Evolutionary conservation across 2,329 filamentous ascomycete species (phyloP).

Genomic region (Dothidotthia symphoricarpi): DNA sequence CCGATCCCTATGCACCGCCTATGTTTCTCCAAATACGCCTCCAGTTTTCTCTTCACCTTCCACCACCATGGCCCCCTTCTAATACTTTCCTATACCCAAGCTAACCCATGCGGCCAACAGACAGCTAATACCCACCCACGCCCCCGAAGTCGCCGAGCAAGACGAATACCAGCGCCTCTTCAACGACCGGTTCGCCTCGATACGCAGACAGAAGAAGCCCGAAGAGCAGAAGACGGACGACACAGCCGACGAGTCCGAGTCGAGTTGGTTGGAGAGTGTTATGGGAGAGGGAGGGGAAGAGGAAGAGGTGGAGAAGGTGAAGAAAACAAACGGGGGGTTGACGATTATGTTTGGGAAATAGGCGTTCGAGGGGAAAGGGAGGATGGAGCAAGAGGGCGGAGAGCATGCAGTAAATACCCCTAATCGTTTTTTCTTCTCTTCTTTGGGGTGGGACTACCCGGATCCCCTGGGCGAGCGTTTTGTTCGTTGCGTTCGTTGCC

Average conservation of each 20-base stretch:
- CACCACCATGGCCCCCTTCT: too few relatives aligned
- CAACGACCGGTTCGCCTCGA: slow-evolving; percentile 43
- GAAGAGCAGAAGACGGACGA: slow-evolving; percentile 19
- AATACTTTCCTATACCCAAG: too few relatives aligned
- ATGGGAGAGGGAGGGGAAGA: slow-evolving; percentile 24
- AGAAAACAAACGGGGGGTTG: slow-evolving; percentile 34
- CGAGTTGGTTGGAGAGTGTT: slow-evolving; percentile 35
- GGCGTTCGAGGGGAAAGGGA: neutral
- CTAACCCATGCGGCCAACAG: neutral
- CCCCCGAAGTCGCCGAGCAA: slow-evolving; percentile 31
- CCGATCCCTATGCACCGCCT: too few relatives aligned
- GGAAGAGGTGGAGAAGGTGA: slow-evolving; percentile 30
- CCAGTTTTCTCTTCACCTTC: too few relatives aligned
- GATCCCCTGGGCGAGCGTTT: too few relatives aligned
- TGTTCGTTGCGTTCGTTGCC: too few relatives aligned
- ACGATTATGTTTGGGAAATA: slow-evolving; percentile 40
- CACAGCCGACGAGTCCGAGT: slow-evolving; percentile 35
- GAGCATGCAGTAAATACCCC: slow-evolving; percentile 29
- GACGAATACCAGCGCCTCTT: slow-evolving; percentile 45
- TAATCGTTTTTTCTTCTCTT: slow-evolving; percentile 13
- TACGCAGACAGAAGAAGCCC: slow-evolving; percentile 20
- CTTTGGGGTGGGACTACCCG: neutral
- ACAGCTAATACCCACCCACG: slow-evolving; percentile 42
- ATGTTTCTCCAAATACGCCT: too few relatives aligned
- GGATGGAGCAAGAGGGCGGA: neutral